Conservation (phyloP, 768 basidiomycete species). For the Agaricus subrufescens region DNA sequence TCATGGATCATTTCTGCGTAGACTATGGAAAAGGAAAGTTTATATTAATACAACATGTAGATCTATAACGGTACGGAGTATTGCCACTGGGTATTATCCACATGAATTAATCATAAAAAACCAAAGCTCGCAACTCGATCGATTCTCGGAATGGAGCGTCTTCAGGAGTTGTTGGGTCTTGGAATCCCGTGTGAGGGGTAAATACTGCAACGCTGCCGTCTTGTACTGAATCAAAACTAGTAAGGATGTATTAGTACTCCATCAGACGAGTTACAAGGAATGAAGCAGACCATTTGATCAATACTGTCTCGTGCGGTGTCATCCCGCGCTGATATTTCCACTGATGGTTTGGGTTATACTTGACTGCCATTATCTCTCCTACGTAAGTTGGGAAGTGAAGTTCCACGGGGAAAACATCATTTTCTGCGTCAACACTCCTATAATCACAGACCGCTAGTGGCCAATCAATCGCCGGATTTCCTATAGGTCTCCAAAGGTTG, state of each 20-base stretch:
- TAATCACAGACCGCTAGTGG: slow-evolving; percentile 40
- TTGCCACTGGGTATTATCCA: too few relatives aligned
- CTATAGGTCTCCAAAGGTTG: slow-evolving; percentile 44
- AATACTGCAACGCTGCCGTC: slow-evolving; percentile 46
- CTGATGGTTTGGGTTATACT: slow-evolving; percentile 38
- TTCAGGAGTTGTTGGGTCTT: slow-evolving; percentile 46
- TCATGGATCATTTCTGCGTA: too few relatives aligned
- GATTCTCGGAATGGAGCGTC: slow-evolving; percentile 49
- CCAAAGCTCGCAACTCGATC: slow-evolving; percentile 56
- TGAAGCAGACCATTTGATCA: slow-evolving; percentile 47
- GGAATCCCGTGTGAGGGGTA: slow-evolving; percentile 58
- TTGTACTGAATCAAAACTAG: slow-evolving; percentile 24
- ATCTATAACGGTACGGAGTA: too few relatives aligned
- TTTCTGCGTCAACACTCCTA: slow-evolving; percentile 30
- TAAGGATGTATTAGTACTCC: too few relatives aligned
- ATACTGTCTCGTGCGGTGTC: slow-evolving; percentile 41
- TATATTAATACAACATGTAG: too few relatives aligned
- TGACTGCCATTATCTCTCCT: slow-evolving; percentile 46
- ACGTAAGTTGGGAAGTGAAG: slow-evolving; percentile 44
- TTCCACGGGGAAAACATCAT: slow-evolving; percentile 38
- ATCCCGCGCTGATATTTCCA: slow-evolving; percentile 49
- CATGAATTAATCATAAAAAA: slow-evolving; percentile 45
- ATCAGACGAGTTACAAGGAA: background rate
- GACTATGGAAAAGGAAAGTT: too few relatives aligned
- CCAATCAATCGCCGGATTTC: slow-evolving; percentile 29